Evolutionary conservation across 352 stramenopile species (phyloP), one percentile per base, ranked within the genome.

Genomic region (Pythium aquatile): DNA sequence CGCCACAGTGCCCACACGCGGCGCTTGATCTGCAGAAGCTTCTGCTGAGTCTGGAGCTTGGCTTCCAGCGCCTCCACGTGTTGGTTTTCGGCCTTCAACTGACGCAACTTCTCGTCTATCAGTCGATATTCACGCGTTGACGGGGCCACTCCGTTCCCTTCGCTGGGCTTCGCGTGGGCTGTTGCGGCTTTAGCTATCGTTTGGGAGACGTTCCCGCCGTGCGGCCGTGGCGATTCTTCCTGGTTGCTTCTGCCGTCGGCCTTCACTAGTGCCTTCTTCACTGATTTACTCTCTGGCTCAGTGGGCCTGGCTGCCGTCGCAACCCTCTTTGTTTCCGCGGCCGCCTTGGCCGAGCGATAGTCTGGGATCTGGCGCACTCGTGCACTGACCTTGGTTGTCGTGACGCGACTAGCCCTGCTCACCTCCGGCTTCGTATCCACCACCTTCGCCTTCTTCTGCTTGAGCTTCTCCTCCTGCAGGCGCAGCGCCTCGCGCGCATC

Each of bases 21-120:
- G 11, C 49, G 33, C 48, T 72, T 64, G 59, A 72, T 62, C 7
- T 33, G 65, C n/a, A 68, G 37, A 1, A 62, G 17, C 11, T 47
- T 40, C 30, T 61, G 44, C 13, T 63, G 46, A 2, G 11, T 9
- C 5, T 51, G 37, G 2, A 68, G 24, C 35, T 57, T 60, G 7
- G 55, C 57, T 26, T 73, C 56, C 26, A 69, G 56, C n/a, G 11
- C 52, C 4, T 26, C 61, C 20, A 48, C 49, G 33, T 55, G 32
- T 16, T 73, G 66, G 66, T 73, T 73, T 29, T 73, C 61, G 33
- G 20, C 44, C 49, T 68, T 60, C 29, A 73, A 26, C 7, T 47
- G 51, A 2, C 53, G 49, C 6, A 73, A 47, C 54, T 63, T 66
- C n/a, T 59, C 58, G 5, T 71, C 65, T 14, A 68, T 46, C 9